These are phyloP conservation scores for Plasmopara halstedii DNA, from an alignment of 352 stramenopile genomes.

Conservation along the genomic window DNA sequence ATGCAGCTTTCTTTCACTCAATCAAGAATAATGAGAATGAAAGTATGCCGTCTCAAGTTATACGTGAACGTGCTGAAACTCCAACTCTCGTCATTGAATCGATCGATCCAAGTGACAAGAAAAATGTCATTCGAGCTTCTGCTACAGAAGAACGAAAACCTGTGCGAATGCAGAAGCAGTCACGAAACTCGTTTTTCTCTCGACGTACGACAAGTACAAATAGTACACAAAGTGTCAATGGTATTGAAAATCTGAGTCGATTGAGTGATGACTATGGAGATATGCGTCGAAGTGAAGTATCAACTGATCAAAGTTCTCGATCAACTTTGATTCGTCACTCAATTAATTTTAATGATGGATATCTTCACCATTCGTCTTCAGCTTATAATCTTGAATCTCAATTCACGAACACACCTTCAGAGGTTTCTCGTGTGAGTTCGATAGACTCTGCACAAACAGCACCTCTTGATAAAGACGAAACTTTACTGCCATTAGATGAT, in stretches of 20 bases:
- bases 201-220: constrained; percentile 6
- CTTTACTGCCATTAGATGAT: constrained; percentile 19
- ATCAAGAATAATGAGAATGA: constrained; percentile 30
- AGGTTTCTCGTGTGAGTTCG: constrained; percentile 11
- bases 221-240: not conserved
- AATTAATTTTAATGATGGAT: constrained; percentile 7
- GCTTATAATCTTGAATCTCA: constrained; percentile 7
- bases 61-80: constrained; percentile 22
- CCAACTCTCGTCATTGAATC: constrained; percentile 4
- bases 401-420: constrained; percentile 1
- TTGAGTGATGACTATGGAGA: constrained; percentile 20
- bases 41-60: constrained; percentile 46
- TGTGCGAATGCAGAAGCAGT: constrained; percentile 4
- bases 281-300: constrained; percentile 10
- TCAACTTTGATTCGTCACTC: constrained; percentile 6
- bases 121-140: constrained; percentile 5
- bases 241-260: constrained; percentile 12
- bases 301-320: constrained; percentile 4
- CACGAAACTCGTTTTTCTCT: constrained; percentile 18
- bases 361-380: constrained; percentile 7
- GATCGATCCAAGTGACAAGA: constrained; percentile 7
- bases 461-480: constrained; percentile 1
- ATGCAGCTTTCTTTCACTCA: constrained; percentile 36
- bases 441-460: constrained; percentile 1
- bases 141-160: constrained; percentile 18